phyloP scores from a whole-genome alignment of 148 eudicot species.

The Nyssa sinensis region DNA sequence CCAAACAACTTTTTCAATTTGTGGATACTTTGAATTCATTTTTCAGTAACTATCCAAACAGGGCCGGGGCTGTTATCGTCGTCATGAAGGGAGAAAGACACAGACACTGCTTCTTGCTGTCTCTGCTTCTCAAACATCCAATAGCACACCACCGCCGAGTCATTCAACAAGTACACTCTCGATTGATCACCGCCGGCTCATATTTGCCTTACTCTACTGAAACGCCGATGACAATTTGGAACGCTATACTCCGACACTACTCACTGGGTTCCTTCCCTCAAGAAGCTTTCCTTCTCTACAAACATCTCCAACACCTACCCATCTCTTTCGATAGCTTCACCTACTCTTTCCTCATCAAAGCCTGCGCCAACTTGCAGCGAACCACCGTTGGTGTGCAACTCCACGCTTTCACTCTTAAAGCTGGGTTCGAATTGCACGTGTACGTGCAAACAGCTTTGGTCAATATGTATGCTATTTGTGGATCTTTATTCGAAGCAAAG shows the following conservation, averaged over 20 bases:
- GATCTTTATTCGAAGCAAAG: conserved; percentile 34
- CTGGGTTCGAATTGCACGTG: conserved; percentile 44
- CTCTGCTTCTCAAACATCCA: conserved; percentile 31
- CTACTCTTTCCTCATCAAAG: conserved; percentile 59
- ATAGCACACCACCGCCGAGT: conserved; percentile 16
- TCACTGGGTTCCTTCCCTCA: conserved; percentile 42
- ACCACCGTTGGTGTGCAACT: conserved; percentile 27
- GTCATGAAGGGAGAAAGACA: neutral
- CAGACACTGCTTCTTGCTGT: conserved; percentile 13
- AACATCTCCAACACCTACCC: conserved; percentile 19
- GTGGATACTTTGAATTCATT: too few relatives aligned
- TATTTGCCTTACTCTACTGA: conserved; percentile 14
- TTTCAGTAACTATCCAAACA: too few relatives aligned
- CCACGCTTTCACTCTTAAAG: conserved; percentile 32
- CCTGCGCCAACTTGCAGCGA: conserved; percentile 31
- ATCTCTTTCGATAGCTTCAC: conserved; percentile 51
- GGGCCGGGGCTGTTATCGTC: too few relatives aligned
- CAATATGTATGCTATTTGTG: conserved; percentile 49
- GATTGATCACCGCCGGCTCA: conserved; percentile 27
- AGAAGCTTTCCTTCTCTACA: conserved; percentile 51
- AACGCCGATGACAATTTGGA: conserved; percentile 28
- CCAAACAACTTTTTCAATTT: too few relatives aligned
- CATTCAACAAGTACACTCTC: conserved; percentile 58
- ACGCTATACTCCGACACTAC: conserved; percentile 49
- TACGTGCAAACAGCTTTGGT: conserved; percentile 61